A percentile compares a stretch with the other conserved stretches of the same genome.
These are phyloP conservation scores for Wallacemonas sp. DNA, from an alignment of 208 protist genomes.

Conservation along the genomic window DNA sequence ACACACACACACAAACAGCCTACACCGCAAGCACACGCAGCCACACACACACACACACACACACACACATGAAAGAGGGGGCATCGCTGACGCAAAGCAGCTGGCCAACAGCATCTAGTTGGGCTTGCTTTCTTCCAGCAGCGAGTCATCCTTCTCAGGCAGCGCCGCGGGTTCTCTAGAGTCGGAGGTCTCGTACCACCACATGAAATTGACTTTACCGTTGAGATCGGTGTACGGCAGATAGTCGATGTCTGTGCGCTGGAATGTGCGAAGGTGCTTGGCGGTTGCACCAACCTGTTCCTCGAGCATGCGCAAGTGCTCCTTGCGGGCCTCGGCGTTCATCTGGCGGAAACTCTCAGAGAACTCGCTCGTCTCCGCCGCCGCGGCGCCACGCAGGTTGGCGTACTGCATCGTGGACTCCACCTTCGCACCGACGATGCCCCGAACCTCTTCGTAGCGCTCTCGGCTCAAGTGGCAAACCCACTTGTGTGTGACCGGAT, in stretches of 20 bases:
- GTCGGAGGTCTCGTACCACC: conserved; percentile 90
- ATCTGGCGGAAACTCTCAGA: conserved; percentile 63
- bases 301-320: conserved; percentile 60
- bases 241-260: conserved; percentile 89
- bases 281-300: conserved; percentile 73
- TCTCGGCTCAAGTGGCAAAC: conserved; percentile 78
- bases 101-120: too few relatives aligned
- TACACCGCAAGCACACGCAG: too few relatives aligned
- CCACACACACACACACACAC: conserved; percentile 8
- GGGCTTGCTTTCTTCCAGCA: not conserved
- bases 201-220: conserved; percentile 94
- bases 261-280: conserved; percentile 67
- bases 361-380: conserved; percentile 66
- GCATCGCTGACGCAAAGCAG: not conserved
- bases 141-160: conserved; percentile 18
- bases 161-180: conserved; percentile 29
- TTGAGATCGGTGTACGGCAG: conserved; percentile 92
- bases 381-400: conserved; percentile 48
- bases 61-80: conserved; percentile 1
- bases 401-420: conserved; percentile 47
- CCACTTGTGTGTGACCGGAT: conserved; percentile 67
- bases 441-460: conserved; percentile 83
- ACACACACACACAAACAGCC: too few relatives aligned
- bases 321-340: conserved; percentile 63
- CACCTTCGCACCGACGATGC: conserved; percentile 48